phyloP scores from a whole-genome alignment of 1,284 basidiomycete species.

The Paramarasmius palmivorus region DNA sequence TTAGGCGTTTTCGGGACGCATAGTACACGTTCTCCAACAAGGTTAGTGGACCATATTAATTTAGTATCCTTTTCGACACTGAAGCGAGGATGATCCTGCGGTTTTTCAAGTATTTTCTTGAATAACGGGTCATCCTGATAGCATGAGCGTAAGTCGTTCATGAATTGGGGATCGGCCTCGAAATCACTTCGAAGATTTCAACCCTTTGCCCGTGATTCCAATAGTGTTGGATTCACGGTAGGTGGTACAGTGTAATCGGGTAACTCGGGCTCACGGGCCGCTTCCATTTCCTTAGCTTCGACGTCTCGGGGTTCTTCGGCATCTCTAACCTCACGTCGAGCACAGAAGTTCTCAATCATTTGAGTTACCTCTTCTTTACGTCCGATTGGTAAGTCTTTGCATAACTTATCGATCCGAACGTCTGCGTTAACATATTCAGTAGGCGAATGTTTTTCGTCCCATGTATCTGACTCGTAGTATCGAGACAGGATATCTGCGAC shows the following conservation, averaged over 20 bases:
- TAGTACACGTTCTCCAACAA: neutral
- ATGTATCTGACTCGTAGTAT: conserved; percentile 9
- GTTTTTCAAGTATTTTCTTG: conserved; percentile 1
- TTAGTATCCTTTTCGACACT: neutral
- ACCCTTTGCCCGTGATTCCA: neutral
- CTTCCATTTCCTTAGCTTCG: conserved; percentile 2
- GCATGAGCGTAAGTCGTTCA: neutral
- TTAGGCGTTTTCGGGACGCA: neutral
- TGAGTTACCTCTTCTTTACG: neutral
- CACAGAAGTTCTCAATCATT: neutral
- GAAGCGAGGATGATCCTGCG: conserved; percentile 1
- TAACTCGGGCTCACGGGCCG: neutral
- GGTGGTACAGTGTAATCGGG: neutral
- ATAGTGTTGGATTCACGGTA: neutral
- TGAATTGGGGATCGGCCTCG: neutral
- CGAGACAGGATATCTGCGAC: conserved; percentile 10
- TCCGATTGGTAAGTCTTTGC: conserved; percentile 13
- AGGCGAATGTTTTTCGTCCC: neutral
- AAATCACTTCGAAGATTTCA: neutral
- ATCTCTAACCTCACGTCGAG: neutral
- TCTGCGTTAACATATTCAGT: neutral
- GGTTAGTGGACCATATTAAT: conserved; percentile 2
- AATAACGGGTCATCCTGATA: neutral
- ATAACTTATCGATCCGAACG: neutral
- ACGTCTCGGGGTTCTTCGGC: neutral